Evolutionary conservation across 2,329 filamentous ascomycete genomes (phyloP).

Genomic region (Epichloe glyceriae): DNA sequence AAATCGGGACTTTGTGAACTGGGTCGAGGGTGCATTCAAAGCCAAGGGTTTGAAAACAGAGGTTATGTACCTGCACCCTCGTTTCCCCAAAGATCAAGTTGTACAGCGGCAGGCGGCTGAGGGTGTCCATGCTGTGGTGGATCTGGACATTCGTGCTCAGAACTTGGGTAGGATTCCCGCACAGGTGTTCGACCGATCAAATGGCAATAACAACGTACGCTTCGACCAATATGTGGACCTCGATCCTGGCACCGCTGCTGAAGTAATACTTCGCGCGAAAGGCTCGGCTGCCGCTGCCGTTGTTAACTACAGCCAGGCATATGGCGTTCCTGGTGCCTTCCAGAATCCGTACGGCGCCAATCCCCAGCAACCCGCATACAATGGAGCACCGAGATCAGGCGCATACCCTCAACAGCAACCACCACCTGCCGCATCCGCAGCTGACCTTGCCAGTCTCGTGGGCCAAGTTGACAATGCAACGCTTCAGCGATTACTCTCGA

Average conservation of each 20-base stretch:
- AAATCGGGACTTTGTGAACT: slow-evolving; percentile 66
- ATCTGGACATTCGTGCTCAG: slow-evolving; percentile 59
- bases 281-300: slow-evolving; percentile 18
- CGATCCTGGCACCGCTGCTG: slow-evolving; percentile 64
- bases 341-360: slow-evolving; percentile 21
- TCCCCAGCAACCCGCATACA: slow-evolving; percentile 14
- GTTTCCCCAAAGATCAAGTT: slow-evolving; percentile 65
- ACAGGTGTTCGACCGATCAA: slow-evolving; percentile 72
- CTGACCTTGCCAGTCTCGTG: slow-evolving; percentile 52
- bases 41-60: slow-evolving; percentile 61
- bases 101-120: slow-evolving; percentile 77
- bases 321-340: slow-evolving; percentile 15
- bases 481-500: slow-evolving; percentile 56
- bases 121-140: slow-evolving; percentile 74
- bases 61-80: slow-evolving; percentile 65
- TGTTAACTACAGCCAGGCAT: slow-evolving; percentile 19
- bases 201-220: slow-evolving; percentile 59
- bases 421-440: slow-evolving; percentile 20
- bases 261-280: slow-evolving; percentile 66
- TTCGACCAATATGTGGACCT: slow-evolving; percentile 83
- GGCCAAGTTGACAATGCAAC: slow-evolving; percentile 54
- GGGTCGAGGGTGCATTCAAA: slow-evolving; percentile 67
- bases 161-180: slow-evolving; percentile 61
- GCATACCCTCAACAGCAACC: slow-evolving; percentile 23
- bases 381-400: slow-evolving; percentile 13